Conservation (phyloP, 805 yeast genomes). For the Ogataea dorogensis region DNA sequence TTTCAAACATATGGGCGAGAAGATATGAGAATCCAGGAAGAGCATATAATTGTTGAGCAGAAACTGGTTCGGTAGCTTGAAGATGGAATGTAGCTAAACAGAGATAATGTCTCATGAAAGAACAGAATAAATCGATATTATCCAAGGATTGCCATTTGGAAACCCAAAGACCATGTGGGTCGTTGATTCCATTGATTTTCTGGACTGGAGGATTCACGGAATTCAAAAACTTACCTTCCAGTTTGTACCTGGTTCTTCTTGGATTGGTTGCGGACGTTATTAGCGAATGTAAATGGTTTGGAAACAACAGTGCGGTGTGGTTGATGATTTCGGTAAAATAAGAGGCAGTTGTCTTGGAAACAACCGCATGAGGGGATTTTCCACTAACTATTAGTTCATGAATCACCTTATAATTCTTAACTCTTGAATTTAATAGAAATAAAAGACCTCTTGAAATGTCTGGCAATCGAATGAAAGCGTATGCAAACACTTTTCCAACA, state of each 20-base stretch:
- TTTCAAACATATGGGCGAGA: conserved; percentile 46
- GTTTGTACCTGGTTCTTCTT: conserved; percentile 26
- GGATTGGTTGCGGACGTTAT: conserved; percentile 23
- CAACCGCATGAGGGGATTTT: conserved; percentile 15
- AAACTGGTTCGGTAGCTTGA: conserved; percentile 10
- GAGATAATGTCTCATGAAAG: conserved; percentile 61
- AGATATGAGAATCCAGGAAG: conserved; percentile 48
- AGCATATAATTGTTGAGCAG: conserved; percentile 20
- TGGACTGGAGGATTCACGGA: conserved; percentile 40
- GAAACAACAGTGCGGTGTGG: conserved; percentile 21
- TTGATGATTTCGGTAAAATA: conserved; percentile 7
- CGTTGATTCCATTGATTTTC: conserved; percentile 45
- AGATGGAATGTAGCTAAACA: conserved; percentile 29
- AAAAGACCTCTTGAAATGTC: conserved; percentile 55
- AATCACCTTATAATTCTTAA: conserved; percentile 38
- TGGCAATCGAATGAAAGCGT: conserved; percentile 54
- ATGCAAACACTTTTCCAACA: conserved; percentile 69
- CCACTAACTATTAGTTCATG: conserved; percentile 22
- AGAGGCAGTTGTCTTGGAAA: conserved; percentile 4
- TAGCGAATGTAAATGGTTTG: conserved; percentile 24
- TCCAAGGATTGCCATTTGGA: conserved; percentile 57
- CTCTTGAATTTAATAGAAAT: conserved; percentile 56
- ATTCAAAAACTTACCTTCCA: conserved; percentile 33
- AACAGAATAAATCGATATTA: conserved; percentile 52
- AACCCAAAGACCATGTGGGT: conserved; percentile 64